Evolutionary conservation across 768 basidiomycete genomes (phyloP).

Genomic region (Podaxis mareebaensis): DNA sequence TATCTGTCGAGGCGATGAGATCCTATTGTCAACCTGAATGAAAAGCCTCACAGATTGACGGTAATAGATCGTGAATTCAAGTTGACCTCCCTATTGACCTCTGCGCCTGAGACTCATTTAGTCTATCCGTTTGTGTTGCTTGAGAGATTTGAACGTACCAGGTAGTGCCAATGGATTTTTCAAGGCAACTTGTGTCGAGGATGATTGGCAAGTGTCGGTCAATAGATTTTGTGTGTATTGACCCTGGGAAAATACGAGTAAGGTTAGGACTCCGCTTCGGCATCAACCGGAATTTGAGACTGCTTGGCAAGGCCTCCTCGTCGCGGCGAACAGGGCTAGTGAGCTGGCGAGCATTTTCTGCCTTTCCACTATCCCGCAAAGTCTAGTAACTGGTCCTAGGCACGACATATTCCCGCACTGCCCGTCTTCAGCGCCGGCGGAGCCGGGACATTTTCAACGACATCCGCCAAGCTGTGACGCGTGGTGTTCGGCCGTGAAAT

Average conservation of each 20-base stretch:
- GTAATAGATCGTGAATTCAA: conserved; percentile 29
- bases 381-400: neutral
- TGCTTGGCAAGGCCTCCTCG: neutral
- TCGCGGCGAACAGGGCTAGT: conserved; percentile 2
- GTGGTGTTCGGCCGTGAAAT: conserved; percentile 13
- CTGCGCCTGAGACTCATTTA: conserved; percentile 37
- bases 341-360: conserved; percentile 12
- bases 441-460: neutral
- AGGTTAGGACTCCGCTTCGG: conserved; percentile 33
- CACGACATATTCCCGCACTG: neutral
- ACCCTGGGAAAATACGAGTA: conserved; percentile 31
- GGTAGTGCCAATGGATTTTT: conserved; percentile 92
- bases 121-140: neutral
- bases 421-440: neutral
- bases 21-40: neutral
- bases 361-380: neutral
- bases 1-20: conserved; percentile 23
- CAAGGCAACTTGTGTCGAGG: conserved; percentile 64
- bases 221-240: conserved; percentile 37
- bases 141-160: conserved; percentile 43
- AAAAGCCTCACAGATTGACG: conserved; percentile 22
- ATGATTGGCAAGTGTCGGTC: conserved; percentile 21
- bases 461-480: conserved; percentile 12
- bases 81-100: conserved; percentile 95
- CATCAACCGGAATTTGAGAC: conserved; percentile 19